A percentile compares a stretch with the other conserved stretches of the same genome.
Conservation (phyloP, 2,329 filamentous ascomycete genomes). For the Pyricularia grisea region DNA sequence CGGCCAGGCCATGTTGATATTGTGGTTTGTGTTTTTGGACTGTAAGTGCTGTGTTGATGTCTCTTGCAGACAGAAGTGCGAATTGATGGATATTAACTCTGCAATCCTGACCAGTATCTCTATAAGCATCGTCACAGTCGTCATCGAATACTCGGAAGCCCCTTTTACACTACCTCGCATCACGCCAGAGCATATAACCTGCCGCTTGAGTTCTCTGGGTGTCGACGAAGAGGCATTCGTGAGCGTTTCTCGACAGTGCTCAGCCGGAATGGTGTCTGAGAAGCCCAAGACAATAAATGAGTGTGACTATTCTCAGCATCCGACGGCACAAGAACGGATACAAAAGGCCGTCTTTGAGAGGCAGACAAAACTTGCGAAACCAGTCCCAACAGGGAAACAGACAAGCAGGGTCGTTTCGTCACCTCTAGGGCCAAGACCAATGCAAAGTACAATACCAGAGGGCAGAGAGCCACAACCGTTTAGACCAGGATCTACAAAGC, state of each 20-base stretch:
- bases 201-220: background rate
- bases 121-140: slow-evolving; percentile 11
- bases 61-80: background rate
- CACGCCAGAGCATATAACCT: slow-evolving; percentile 9
- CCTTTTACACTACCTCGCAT: slow-evolving; percentile 15
- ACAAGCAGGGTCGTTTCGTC: background rate
- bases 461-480: background rate
- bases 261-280: background rate
- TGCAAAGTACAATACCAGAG: background rate
- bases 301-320: background rate
- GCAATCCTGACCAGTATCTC: slow-evolving; percentile 6
- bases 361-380: background rate
- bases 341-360: background rate
- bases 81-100: background rate
- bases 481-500: background rate
- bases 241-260: background rate
- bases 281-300: background rate
- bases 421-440: slow-evolving; percentile 1
- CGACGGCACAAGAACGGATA: background rate
- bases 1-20: slow-evolving; percentile 15
- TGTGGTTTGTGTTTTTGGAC: slow-evolving; percentile 15
- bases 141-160: slow-evolving; percentile 8
- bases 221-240: background rate
- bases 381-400: background rate
- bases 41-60: slow-evolving; percentile 11